Base-by-base conservation (phyloP, 2,329 filamentous ascomycete species). In the Diaporthe aspalathi region DNA sequence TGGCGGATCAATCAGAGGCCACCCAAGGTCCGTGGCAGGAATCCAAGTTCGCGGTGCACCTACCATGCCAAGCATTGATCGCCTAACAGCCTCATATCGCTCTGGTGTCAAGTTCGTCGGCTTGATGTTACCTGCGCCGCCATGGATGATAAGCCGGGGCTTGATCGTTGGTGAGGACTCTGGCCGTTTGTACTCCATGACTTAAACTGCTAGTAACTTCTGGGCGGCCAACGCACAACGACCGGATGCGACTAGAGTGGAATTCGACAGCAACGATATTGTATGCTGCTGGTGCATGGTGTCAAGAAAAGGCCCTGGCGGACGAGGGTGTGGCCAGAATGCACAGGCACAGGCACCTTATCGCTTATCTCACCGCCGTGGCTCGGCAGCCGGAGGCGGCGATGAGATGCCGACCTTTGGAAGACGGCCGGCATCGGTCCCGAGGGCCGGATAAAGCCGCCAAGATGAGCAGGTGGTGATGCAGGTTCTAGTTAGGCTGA, bases 101-200 rank as follows among this genome's bases (percentile, higher is more conserved):
- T 87, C 83, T 0, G 87, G 86, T 5, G 90, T 84, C 50, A 92
- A 85, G 70, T 85, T 89, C 9, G 84, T 79, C 4, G 88, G 90
- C 32, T 85, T 85, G 75, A 94, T 90, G 77, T 92, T 91, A 60
- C 92, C 92, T 2, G 92, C 92, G 43, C 92, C 92, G 77, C 92
- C 92, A 76, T 93, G 91, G 76, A 93, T 89, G 77, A 93, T 91
- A 40, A 93, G 79, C 12, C 90, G 86, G 4, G 91, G 90, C 76
- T 83, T 82, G 43, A 85, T 72, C 60, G 73, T 78, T 27, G 74
- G 66, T 0, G 68, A 22, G 1, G 74, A 17, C 12, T 20, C 53
- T 27, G 49, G 67, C 6, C 62, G 71, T 68, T 80, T 83, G 75
- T 83, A 84, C 68, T 86, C 81, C 85, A 87, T 38, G n/a, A n/a